A percentile compares a stretch with the other conserved stretches of the same genome.
Evolutionary conservation across 2,329 filamentous ascomycete genomes (phyloP).

Genomic region (Arachnomyces sp.): DNA sequence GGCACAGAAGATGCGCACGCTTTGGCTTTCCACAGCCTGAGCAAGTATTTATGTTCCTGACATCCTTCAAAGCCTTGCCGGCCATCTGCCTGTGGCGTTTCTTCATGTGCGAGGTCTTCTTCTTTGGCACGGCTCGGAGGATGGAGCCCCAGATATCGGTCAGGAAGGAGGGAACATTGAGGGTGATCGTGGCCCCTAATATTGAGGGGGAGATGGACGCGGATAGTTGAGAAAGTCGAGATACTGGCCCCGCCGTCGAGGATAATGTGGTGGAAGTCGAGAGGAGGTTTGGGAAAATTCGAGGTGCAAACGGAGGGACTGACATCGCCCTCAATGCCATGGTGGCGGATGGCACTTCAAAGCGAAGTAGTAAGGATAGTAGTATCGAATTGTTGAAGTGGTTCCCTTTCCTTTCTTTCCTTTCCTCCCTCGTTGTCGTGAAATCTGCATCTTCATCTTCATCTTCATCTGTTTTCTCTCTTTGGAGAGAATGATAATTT

Average conservation of each 20-base stretch:
- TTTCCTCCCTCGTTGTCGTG: background rate
- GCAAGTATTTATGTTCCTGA: conserved; percentile 78
- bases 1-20: conserved; percentile 79
- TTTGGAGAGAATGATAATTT: no score
- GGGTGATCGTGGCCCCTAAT: conserved; percentile 47
- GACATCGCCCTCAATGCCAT: conserved; percentile 24
- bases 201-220: conserved; percentile 42
- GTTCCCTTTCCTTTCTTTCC: conserved; percentile 8
- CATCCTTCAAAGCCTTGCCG: conserved; percentile 87
- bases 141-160: conserved; percentile 88
- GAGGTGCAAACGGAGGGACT: conserved; percentile 9
- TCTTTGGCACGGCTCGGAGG: conserved; percentile 89
- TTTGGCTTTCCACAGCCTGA: conserved; percentile 82
- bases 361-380: conserved; percentile 1
- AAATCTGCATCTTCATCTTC: no score
- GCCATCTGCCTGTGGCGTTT: conserved; percentile 90
- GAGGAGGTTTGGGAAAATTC: conserved; percentile 19
- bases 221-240: conserved; percentile 22
- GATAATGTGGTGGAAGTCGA: conserved; percentile 13
- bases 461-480: no score
- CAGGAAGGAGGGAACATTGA: conserved; percentile 60
- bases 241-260: conserved; percentile 16
- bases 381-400: conserved; percentile 15
- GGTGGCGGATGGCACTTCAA: conserved; percentile 1
- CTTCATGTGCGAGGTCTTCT: conserved; percentile 96